Evolutionary conservation across 257 asterid species (phyloP), one percentile per base, ranked within the genome.

Genomic region (Fraxinus quadrangulata): DNA sequence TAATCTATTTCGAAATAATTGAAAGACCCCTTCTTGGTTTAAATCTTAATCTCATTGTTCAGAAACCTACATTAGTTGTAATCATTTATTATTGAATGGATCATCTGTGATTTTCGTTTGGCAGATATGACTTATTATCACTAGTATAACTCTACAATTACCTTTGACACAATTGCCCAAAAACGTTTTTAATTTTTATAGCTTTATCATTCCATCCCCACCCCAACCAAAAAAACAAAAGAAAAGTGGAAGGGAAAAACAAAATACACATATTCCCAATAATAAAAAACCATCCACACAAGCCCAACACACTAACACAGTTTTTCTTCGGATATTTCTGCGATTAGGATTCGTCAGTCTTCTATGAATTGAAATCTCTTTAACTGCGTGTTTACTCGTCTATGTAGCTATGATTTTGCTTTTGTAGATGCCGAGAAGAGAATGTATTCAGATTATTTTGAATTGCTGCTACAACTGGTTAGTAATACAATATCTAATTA

Each of bases 371-470:
- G 65, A 71, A 51, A 51, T 19, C 33, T 2, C 61, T 51, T 80
- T 80, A 36, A 79, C 82, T n/a, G 26, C 68, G 42, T 79, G 78
- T 9, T 73, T 75, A 26, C 83, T 75, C 34, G 8, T 66, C 77
- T 79, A 11, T 87, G 86, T 78, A 91, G 97, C 85, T 95, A 91
- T 73, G 99, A 95, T 87, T 95, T 95, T 84, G 98, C 97, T 28
- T 93, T 95, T 81, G 84, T 95, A 73, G 98, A 95, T 31, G 99
- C 99, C 12, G 99, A 95, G 76, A 95, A 95, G 96, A 87, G 84
- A 87, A 91, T 89, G 96, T 93, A 95, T 83, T 96, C 81, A 74
- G 93, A 90, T 45, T 95, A 95, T 80, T 91, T 91, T 73, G 98
- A 95, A 79, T 83, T 93, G 84, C 89, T 95, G 78, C 92, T 95